These are phyloP conservation scores for Ceratorhiza oryzae-sativae DNA, from an alignment of 1,284 basidiomycete genomes.

Conservation along the genomic window DNA sequence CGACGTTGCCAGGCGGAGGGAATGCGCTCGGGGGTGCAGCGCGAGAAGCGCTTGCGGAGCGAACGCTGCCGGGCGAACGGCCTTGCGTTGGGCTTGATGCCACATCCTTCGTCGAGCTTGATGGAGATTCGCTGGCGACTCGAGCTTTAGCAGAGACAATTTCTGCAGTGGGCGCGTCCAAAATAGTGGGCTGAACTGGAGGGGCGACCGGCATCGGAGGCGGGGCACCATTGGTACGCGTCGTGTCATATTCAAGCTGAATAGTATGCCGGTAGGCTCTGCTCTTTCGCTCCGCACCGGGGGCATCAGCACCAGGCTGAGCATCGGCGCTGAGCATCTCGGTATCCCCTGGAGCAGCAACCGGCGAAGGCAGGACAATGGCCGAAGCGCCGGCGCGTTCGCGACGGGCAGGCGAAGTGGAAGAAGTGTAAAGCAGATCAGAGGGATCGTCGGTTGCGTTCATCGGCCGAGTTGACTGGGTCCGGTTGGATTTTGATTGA, in stretches of 20 bases:
- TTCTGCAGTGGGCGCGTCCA: neutral
- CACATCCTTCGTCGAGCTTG: constrained; percentile 10
- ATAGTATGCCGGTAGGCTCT: constrained; percentile 79
- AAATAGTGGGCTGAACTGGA: constrained; percentile 18
- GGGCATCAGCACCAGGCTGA: neutral
- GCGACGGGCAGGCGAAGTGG: constrained; percentile 27
- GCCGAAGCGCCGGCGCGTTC: constrained; percentile 30
- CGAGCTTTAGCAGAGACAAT: neutral
- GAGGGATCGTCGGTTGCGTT: constrained; percentile 11
- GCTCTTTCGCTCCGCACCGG: constrained; percentile 51
- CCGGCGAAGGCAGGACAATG: constrained; percentile 43
- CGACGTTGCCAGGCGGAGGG: neutral
- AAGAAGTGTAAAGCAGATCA: constrained; percentile 21
- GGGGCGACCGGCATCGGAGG: constrained; percentile 25
- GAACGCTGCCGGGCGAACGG: constrained; percentile 9
- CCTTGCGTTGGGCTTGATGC: neutral
- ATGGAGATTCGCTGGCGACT: neutral
- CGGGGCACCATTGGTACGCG: constrained; percentile 6
- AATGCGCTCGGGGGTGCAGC: constrained; percentile 33
- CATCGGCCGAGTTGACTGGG: constrained; percentile 14
- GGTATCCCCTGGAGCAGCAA: constrained; percentile 43
- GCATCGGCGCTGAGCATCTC: constrained; percentile 34
- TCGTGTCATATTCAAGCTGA: constrained; percentile 83
- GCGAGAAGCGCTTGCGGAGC: neutral
- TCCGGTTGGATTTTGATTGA: constrained; percentile 1